phyloP scores from a whole-genome alignment of 2,329 filamentous ascomycete species.

The Monosporascus sp. region DNA sequence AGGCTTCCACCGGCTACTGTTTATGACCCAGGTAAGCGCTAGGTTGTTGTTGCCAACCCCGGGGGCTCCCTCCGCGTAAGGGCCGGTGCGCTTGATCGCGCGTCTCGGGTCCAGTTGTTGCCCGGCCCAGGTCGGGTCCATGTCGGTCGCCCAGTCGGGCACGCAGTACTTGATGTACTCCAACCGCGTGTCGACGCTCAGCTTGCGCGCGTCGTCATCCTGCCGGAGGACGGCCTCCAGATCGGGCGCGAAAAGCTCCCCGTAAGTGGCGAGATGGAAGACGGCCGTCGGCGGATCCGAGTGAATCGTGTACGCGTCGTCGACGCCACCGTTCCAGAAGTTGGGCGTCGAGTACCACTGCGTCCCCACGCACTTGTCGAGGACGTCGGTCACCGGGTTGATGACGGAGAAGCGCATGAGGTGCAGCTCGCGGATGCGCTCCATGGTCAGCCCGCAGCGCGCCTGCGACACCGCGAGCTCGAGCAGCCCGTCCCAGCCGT shows the following conservation, averaged over 20 bases:
- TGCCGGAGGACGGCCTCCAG: slow-evolving; percentile 6
- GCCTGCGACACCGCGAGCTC: slow-evolving; percentile 9
- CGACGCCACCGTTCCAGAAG: slow-evolving; percentile 2
- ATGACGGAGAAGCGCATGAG: slow-evolving; percentile 9
- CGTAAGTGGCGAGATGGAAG: slow-evolving; percentile 12
- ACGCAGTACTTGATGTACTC: slow-evolving; percentile 13
- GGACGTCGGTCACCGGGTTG: slow-evolving; percentile 7
- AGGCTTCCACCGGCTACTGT: slow-evolving; percentile 3
- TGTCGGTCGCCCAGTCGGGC: slow-evolving; percentile 1
- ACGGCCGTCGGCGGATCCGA: slow-evolving; percentile 2
- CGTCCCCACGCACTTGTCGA: slow-evolving; percentile 6
- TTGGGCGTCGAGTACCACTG: background rate
- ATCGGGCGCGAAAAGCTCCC: slow-evolving; percentile 14
- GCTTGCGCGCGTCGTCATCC: background rate
- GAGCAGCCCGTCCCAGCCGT: slow-evolving; percentile 10
- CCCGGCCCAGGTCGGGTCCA: background rate
- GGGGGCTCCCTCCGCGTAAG: background rate
- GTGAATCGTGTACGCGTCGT: slow-evolving; percentile 5
- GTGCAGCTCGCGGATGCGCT: slow-evolving; percentile 10
- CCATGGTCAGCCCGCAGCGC: slow-evolving; percentile 10
- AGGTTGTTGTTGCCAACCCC: background rate
- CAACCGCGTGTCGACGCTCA: slow-evolving; percentile 9
- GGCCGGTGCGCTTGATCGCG: background rate
- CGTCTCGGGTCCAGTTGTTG: slow-evolving; percentile 23
- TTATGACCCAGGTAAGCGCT: slow-evolving; percentile 3